A percentile compares a stretch with the other conserved stretches of the same genome.
Conservation (phyloP, 768 basidiomycete species). For the Tulasnella sp. region DNA sequence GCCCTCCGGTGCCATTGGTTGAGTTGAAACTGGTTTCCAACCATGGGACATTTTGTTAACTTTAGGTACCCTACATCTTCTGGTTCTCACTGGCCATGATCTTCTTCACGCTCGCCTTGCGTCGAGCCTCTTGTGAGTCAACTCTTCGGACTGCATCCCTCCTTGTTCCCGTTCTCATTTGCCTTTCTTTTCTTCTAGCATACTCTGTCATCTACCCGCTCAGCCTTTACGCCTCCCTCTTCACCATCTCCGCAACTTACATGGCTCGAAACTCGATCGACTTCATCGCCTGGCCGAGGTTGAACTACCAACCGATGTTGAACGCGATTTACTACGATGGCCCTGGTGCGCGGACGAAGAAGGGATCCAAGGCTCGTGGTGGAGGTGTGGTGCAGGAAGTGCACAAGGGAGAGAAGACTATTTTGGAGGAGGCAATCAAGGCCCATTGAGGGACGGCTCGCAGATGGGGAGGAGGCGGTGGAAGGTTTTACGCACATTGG, state of each 20-base stretch:
- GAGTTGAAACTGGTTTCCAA: neutral
- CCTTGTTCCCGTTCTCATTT: neutral
- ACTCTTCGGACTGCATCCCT: neutral
- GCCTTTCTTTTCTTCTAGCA: slow-evolving; percentile 47
- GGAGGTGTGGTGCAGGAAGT: slow-evolving; percentile 12
- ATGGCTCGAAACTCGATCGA: slow-evolving; percentile 84
- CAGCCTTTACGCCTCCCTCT: slow-evolving; percentile 69
- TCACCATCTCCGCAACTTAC: slow-evolving; percentile 60
- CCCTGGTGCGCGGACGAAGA: slow-evolving; percentile 49
- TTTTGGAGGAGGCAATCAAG: slow-evolving; percentile 23
- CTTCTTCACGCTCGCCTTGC: slow-evolving; percentile 77
- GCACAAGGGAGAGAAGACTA: neutral
- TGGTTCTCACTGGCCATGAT: slow-evolving; percentile 86
- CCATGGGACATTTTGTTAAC: neutral
- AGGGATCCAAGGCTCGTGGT: slow-evolving; percentile 14
- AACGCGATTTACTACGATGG: slow-evolving; percentile 85
- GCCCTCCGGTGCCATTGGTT: neutral
- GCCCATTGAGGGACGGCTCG: neutral
- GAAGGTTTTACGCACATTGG: neutral
- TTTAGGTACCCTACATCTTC: slow-evolving; percentile 80
- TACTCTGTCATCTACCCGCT: slow-evolving; percentile 84
- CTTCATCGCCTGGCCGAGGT: slow-evolving; percentile 91
- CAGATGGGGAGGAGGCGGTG: neutral
- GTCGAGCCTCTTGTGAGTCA: slow-evolving; percentile 75
- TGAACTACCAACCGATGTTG: slow-evolving; percentile 56